Evolutionary conservation across 805 yeast species (phyloP), one percentile per base, ranked within the genome.

Genomic region (Metschnikowia picachoensis): DNA sequence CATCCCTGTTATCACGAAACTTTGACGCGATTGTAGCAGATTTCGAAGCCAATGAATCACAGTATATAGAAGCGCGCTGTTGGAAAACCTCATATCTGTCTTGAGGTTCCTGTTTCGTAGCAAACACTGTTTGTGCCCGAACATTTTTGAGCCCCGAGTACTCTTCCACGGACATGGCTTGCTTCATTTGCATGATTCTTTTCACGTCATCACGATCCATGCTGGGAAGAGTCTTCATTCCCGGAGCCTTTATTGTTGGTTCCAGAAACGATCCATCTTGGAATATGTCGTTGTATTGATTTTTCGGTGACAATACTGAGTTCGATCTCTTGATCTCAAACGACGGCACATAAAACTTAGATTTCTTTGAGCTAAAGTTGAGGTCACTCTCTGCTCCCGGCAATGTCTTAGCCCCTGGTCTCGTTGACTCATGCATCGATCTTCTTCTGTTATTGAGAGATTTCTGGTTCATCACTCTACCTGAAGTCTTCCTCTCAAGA

Each of bases 171-270:
- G 69, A 64, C 36, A 72, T 63, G 8, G 66, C 67, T 33, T 63
- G 60, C 45, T 70, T 71, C 43, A 62, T 47, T 17, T 57, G 58
- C 54, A 53, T 52, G 31, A 74, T 72, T 46, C 64, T 61, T 51
- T 68, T 64, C 9, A 74, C 72, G 44, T 74, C 78, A 37, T 70
- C 70, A 13, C 65, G 60, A 47, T 73, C 76, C 77, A 74, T 74
- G 51, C 77, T 73, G 39, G 79, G 78, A 38, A 73, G 63, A 2
- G 77, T 73, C 46, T 67, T 72, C 77, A 74, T 73, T 13, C 78
- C 78, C 29, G 58, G 60, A n/a, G 73, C 58, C 46, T 62, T 65
- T 20, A 74, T 74, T 5, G 78, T 73, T n/a, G 71, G 64, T 44
- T 47, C 44, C 5, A 48, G 47, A 30, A 50, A 47, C 20, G 57